phyloP scores from a whole-genome alignment of 345 rosid species.

The Citrus mangshanensis region DNA sequence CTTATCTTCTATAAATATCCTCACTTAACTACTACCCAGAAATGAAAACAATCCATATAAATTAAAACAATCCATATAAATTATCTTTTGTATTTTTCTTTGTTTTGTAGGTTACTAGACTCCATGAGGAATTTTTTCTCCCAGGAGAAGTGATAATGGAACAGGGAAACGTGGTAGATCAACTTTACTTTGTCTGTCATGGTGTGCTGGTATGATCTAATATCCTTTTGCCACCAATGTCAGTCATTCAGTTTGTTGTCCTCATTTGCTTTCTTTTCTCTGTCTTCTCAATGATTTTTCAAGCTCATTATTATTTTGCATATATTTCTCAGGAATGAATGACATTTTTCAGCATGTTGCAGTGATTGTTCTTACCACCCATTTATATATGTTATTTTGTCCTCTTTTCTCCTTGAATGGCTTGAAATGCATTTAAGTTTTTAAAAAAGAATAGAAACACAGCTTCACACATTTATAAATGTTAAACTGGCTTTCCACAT shows the following conservation, averaged over 20 bases:
- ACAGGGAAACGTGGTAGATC: constrained; percentile 88
- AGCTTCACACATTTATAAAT: background rate
- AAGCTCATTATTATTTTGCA: background rate
- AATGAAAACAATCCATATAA: no score
- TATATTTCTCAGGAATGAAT: background rate
- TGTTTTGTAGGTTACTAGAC: constrained; percentile 54
- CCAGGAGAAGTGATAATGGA: constrained; percentile 95
- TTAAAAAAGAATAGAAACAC: background rate
- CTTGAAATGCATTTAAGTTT: background rate
- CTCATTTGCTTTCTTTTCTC: background rate
- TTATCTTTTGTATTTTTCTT: background rate
- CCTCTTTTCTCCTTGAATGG: background rate
- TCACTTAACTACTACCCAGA: background rate
- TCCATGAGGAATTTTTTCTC: constrained; percentile 95
- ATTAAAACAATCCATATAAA: no score
- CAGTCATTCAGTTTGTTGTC: background rate
- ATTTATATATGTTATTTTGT: background rate
- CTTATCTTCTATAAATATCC: background rate
- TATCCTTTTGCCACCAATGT: background rate
- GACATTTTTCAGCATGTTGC: background rate
- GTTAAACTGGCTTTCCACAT: background rate
- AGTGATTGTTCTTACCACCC: background rate
- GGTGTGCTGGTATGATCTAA: constrained; percentile 66
- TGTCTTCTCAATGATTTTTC: background rate
- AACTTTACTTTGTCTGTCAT: constrained; percentile 86